phyloP scores from a whole-genome alignment of 2,329 filamentous ascomycete species.

The Neofusicoccum kwambonambiense region DNA sequence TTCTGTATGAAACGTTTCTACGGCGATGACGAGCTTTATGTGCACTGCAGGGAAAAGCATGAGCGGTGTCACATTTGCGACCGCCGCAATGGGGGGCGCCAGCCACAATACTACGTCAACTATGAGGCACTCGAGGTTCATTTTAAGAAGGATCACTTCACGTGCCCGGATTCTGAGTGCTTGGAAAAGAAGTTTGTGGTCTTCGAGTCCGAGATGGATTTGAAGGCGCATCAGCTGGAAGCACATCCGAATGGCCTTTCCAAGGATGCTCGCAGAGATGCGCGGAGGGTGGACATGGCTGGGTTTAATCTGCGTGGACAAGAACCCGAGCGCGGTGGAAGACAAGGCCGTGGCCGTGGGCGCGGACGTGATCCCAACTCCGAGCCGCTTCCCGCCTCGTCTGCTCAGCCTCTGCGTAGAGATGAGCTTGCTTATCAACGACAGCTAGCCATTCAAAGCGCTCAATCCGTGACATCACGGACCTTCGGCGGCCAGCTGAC shows the following conservation, averaged over 20 bases:
- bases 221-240: slow-evolving; percentile 89
- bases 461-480: slow-evolving; percentile 74
- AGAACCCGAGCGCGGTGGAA: slow-evolving; percentile 58
- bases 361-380: slow-evolving; percentile 84
- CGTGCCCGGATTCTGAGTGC: slow-evolving; percentile 83
- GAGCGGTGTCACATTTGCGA: slow-evolving; percentile 96
- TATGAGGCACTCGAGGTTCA: slow-evolving; percentile 84
- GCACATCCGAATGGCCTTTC: slow-evolving; percentile 76
- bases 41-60: slow-evolving; percentile 90
- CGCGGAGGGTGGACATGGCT: slow-evolving; percentile 81
- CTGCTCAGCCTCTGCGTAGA: slow-evolving; percentile 75
- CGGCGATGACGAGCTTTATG: slow-evolving; percentile 90
- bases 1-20: slow-evolving; percentile 94
- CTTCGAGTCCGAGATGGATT: slow-evolving; percentile 89
- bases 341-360: slow-evolving; percentile 48
- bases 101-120: slow-evolving; percentile 88
- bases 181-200: slow-evolving; percentile 97
- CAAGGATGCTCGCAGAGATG: slow-evolving; percentile 80
- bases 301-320: slow-evolving; percentile 79
- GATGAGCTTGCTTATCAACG: slow-evolving; percentile 91
- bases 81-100: slow-evolving; percentile 58
- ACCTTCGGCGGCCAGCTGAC: slow-evolving; percentile 85
- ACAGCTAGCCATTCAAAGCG: slow-evolving; percentile 85
- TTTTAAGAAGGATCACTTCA: slow-evolving; percentile 82
- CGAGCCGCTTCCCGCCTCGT: slow-evolving; percentile 72